Percentiles rank a stretch among this genome's conserved stretches.
These are phyloP conservation scores for Candida peoriensis DNA, from an alignment of 805 yeast species.

Conservation along the genomic window DNA sequence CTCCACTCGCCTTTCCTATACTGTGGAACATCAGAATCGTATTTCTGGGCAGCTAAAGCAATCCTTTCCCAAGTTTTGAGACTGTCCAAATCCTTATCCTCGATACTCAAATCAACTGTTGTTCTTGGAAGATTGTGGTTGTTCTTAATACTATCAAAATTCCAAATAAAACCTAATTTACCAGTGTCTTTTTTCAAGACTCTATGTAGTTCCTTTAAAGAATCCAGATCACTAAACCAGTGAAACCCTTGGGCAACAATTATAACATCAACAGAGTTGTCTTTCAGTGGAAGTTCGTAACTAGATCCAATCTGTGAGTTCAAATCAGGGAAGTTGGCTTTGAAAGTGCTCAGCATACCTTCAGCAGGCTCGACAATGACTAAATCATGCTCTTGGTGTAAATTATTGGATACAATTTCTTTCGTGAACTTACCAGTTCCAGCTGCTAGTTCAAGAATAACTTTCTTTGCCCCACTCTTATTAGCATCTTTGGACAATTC, in stretches of 20 bases:
- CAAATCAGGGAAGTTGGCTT: constrained; percentile 40
- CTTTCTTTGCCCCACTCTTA: constrained; percentile 20
- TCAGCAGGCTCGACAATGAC: constrained; percentile 49
- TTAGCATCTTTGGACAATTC: constrained; percentile 23
- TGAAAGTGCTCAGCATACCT: constrained; percentile 51
- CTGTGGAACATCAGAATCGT: constrained; percentile 49
- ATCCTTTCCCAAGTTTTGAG: constrained; percentile 13
- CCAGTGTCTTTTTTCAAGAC: constrained; percentile 52
- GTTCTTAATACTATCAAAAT: constrained; percentile 35
- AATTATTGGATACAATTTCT: constrained; percentile 35
- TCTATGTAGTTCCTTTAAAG: constrained; percentile 45
- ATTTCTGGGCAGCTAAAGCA: constrained; percentile 17
- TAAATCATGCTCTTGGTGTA: constrained; percentile 27
- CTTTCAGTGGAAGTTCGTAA: constrained; percentile 41
- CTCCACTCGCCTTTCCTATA: constrained; percentile 48
- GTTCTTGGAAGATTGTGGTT: constrained; percentile 12
- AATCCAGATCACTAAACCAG: constrained; percentile 52
- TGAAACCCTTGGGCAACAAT: constrained; percentile 60
- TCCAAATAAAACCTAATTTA: constrained; percentile 54
- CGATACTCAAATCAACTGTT: constrained; percentile 4
- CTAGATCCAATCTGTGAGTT: constrained; percentile 35
- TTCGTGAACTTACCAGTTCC: constrained; percentile 64
- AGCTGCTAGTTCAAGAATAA: constrained; percentile 47
- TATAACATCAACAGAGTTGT: constrained; percentile 41
- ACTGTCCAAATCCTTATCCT: constrained; percentile 6